Conservation (phyloP, 768 basidiomycete genomes). For the Udeniomyces megalosporus region DNA sequence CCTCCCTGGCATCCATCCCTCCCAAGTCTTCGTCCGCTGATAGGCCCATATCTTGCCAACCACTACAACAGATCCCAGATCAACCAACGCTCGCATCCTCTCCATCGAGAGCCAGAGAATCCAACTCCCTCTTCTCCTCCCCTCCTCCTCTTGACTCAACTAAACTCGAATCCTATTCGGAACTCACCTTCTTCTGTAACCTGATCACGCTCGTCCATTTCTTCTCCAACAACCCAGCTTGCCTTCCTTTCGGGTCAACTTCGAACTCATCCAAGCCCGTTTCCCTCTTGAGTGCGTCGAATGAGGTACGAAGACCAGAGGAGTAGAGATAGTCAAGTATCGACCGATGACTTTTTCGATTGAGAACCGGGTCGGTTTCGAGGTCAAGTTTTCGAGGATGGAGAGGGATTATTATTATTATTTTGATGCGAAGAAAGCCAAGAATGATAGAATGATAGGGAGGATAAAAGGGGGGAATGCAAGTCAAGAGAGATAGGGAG, state of each 20-base stretch:
- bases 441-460: not conserved
- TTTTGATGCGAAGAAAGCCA: not conserved
- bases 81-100: not conserved
- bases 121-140: not conserved
- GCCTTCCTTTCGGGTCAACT: constrained; percentile 64
- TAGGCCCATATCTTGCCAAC: no score
- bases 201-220: constrained; percentile 96
- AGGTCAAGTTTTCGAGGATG: no score
- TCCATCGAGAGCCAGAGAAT: not conserved
- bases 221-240: constrained; percentile 78
- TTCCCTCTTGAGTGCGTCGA: constrained; percentile 27
- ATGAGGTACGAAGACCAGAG: constrained; percentile 23
- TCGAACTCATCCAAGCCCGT: constrained; percentile 26
- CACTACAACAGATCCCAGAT: no score
- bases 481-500: not conserved
- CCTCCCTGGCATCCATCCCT: no score
- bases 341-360: constrained; percentile 24
- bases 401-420: no score
- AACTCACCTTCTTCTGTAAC: constrained; percentile 73
- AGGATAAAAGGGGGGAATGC: not conserved
- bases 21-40: no score
- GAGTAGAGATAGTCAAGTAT: constrained; percentile 30
- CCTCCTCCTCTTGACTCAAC: not conserved
- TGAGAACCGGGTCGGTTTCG: no score
- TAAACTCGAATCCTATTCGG: not conserved